Evolutionary conservation across 2,329 filamentous ascomycete species (phyloP), one percentile per base, ranked within the genome.

Genomic region (Lasiodiplodia sp.): DNA sequence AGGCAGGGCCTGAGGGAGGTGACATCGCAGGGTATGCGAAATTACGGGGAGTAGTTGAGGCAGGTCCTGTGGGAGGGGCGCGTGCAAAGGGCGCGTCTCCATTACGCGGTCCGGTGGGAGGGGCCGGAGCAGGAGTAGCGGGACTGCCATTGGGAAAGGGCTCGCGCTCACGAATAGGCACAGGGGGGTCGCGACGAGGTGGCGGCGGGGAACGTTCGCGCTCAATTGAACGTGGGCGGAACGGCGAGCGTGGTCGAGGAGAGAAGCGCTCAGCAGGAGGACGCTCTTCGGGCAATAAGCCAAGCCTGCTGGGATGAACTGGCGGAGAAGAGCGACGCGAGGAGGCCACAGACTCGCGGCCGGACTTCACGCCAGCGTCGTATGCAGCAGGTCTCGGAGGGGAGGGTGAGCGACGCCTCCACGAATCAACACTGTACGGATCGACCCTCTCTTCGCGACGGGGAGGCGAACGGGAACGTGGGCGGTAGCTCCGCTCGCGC

Each of bases 241-340:
- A 76, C 0, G 79, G 25, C 1, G 68, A 69, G 18, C 68, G 68
- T 14, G 78, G 79, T 57, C 73, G 73, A 44, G 73, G 78, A 28
- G 75, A 75, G 25, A 75, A 80, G 31, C 77, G 71, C 21, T 77
- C 73, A 70, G 80, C 71, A 52, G 72, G 68, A 52, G 71, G 67
- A 40, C 70, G 65, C 25, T 74, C 74, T 40, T 75, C 73, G 34
- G 68, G 72, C 49, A 81, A 75, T 21, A 83, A 73, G 58, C 80
- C 82, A 62, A 82, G 75, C 72, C 86, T 83, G 71, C 87, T 88
- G 18, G 84, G 83, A 72, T 88, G 86, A 16, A 86, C 78, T 31
- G 82, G 86, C 18, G 89, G 89, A 6, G 89, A 90, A 10, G 89
- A 89, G 60, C 87, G 83, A 68, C 87, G 85, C 25, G 88, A 90